A percentile compares a stretch with the other conserved stretches of the same genome.
These are phyloP conservation scores for Podaxis pistillaris DNA, from an alignment of 768 basidiomycete genomes.

Conservation along the genomic window DNA sequence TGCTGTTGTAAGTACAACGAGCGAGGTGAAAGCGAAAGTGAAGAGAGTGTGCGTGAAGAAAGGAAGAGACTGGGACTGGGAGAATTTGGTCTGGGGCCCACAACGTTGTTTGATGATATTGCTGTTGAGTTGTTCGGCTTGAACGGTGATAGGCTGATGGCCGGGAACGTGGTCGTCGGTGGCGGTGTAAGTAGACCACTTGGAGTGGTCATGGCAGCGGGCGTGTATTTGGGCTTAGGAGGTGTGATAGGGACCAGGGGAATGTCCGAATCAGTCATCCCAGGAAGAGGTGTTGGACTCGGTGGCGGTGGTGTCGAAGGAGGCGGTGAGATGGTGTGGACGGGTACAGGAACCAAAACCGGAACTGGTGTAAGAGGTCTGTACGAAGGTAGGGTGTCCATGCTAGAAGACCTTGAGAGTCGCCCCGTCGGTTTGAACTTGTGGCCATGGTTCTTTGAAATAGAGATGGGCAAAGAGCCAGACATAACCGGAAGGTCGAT, in stretches of 20 bases:
- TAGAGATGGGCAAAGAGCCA: background rate
- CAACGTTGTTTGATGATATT: background rate
- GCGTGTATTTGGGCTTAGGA: background rate
- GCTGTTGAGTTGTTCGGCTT: constrained; percentile 3
- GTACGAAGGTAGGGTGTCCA: constrained; percentile 9
- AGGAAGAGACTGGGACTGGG: constrained; percentile 9
- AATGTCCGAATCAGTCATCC: constrained; percentile 1
- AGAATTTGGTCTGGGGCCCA: background rate
- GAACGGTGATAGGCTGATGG: constrained; percentile 9
- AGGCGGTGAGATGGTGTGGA: background rate
- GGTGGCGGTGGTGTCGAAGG: constrained; percentile 11
- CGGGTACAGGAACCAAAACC: constrained; percentile 3
- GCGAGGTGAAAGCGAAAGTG: constrained; percentile 12
- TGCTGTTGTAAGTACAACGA: background rate
- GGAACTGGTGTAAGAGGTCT: constrained; percentile 11
- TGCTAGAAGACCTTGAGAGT: constrained; percentile 8
- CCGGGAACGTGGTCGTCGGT: constrained; percentile 3
- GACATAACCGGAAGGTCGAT: constrained; percentile 9
- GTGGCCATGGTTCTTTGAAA: background rate
- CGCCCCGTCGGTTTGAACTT: background rate
- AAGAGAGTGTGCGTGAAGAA: constrained; percentile 10
- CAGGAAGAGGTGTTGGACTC: background rate
- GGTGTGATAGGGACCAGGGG: constrained; percentile 6
- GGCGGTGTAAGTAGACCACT: constrained; percentile 10
- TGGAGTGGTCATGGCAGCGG: background rate